Base-by-base conservation (phyloP, 345 rosid genomes). In the Durio zibethinus region DNA sequence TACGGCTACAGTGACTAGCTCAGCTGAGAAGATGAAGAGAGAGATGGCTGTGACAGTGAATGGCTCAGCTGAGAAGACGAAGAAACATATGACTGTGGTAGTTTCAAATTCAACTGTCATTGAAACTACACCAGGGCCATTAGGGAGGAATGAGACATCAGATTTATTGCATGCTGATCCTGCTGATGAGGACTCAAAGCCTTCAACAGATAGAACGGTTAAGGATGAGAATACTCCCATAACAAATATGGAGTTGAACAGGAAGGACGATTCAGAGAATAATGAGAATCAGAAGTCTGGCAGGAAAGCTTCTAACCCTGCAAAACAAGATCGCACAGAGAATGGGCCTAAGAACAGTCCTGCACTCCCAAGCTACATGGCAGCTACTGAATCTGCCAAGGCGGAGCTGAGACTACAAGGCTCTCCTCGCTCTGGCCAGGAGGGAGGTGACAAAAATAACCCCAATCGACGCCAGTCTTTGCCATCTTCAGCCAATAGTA, bases 361-460 rank as follows among this genome's bases (percentile, higher is more conserved):
- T 0, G 33, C 88, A 35, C 61, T 93, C 53, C 98, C 98, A 40
- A 93, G 98, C 86, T 94, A 91, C 81, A 93, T 94, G 98, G 90
- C 88, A 81, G 97, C 97, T 61, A 94, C 98, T 63, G 87, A 83
- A 87, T 93, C 98, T 27, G 98, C 95, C 1, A 94, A 91, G 90
- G 98, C 97, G 72, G 93, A 94, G 80, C 85, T 91, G 82, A 90
- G 93, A 83, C 86, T 85, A 12, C 97, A 91, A 83, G 92, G 91
- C 59, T 93, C 98, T 59, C 94, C 91, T 64, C 83, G 84, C 78
- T 76, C 89, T 45, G 85, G 85, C 79, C 92, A 88, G 75, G 97
- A 93, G 0, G 85, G 72, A 38, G 77, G 84, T 68, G 97, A 91
- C 79, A 91, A 88, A 86, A 84, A 61, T 77, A 89, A 36, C 65